Conservation (phyloP, 805 yeast species). For the Hanseniaspora clermontiae region DNA sequence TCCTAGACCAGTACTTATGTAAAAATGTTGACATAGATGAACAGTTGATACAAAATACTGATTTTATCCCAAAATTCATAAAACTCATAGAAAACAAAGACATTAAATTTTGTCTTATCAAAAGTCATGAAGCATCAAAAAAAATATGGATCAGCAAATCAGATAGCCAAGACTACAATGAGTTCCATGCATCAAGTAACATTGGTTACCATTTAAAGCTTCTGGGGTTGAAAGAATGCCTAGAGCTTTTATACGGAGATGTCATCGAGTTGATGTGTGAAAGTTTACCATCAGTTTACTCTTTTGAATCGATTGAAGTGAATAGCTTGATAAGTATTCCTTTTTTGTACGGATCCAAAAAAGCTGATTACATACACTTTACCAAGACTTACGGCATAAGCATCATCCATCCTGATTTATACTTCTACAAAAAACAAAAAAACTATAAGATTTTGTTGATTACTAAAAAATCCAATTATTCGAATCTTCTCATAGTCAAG, state of each 20-base stretch:
- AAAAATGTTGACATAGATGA: neutral
- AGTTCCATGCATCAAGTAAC: neutral
- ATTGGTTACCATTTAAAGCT: neutral
- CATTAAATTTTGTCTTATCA: neutral
- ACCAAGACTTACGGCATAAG: slow-evolving; percentile 17
- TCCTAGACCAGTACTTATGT: neutral
- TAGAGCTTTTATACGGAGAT: neutral
- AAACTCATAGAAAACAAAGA: neutral
- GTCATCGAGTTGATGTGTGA: neutral
- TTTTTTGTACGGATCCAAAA: slow-evolving; percentile 19
- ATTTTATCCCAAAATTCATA: neutral
- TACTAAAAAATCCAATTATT: slow-evolving; percentile 18
- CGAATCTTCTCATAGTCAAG: neutral
- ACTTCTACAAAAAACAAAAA: neutral
- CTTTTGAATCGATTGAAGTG: neutral
- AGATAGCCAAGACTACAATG: no score
- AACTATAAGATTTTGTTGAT: neutral
- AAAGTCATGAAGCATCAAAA: neutral
- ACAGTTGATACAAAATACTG: neutral
- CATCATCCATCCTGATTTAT: slow-evolving; percentile 18
- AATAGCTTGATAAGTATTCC: slow-evolving; percentile 16
- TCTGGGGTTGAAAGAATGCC: neutral
- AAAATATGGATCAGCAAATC: neutral
- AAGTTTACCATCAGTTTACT: neutral
- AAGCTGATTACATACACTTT: slow-evolving; percentile 18